These are phyloP conservation scores for Zymoseptoria pseudotritici DNA, from an alignment of 2,329 filamentous ascomycete genomes.

Conservation along the genomic window DNA sequence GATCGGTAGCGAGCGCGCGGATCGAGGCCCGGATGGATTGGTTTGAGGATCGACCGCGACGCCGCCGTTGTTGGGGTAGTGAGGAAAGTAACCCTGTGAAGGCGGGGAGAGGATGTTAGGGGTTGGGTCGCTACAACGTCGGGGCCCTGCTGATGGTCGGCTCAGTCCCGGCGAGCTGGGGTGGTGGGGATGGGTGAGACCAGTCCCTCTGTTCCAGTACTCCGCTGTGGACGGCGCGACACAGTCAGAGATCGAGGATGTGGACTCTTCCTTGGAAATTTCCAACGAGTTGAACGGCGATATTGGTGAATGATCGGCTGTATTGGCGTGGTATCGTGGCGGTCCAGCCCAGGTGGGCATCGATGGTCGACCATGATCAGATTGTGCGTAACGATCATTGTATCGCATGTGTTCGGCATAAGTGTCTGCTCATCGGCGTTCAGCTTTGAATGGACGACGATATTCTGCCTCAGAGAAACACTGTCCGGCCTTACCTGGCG, in stretches of 20 bases:
- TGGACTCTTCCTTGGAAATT: conserved; percentile 12
- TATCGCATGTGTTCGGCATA: neutral
- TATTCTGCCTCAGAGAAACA: neutral
- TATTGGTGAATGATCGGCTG: conserved; percentile 2
- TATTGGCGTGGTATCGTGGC: neutral
- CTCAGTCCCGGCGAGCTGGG: neutral
- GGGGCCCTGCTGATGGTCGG: neutral
- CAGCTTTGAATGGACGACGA: neutral
- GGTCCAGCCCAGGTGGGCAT: neutral
- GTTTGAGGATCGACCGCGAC: neutral
- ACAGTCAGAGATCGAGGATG: neutral
- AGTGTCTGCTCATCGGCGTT: neutral
- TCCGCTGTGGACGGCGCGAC: conserved; percentile 1
- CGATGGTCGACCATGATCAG: conserved; percentile 2
- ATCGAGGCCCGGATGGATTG: neutral
- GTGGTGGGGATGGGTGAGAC: conserved; percentile 13
- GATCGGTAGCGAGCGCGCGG: neutral
- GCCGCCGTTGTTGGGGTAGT: neutral
- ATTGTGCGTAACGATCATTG: neutral
- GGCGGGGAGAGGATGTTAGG: neutral
- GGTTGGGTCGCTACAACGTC: neutral
- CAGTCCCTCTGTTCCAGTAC: conserved; percentile 15
- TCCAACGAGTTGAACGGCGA: conserved; percentile 12
- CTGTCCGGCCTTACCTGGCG: neutral
- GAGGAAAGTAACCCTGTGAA: neutral